phyloP scores from a whole-genome alignment of 176 grass and related monocot genomes.

The Eleusine indica region DNA sequence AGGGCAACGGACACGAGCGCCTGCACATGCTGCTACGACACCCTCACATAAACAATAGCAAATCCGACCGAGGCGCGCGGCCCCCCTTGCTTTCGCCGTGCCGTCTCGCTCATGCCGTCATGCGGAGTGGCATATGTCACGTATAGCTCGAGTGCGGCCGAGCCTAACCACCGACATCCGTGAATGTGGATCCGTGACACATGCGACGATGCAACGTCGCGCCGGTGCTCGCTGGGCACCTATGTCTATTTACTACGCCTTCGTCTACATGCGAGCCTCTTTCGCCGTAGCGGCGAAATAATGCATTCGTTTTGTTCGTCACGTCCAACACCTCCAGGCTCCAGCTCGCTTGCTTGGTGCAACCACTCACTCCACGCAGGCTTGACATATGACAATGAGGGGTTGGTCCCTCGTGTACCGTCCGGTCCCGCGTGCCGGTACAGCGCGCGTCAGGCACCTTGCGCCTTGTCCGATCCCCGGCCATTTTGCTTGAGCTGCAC shows the following conservation, averaged over 20 bases:
- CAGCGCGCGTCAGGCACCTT: neutral
- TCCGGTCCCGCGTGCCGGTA: neutral
- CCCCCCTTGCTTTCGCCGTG: neutral
- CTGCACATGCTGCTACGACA: neutral
- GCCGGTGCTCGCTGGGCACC: neutral
- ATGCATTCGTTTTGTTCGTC: slow-evolving; percentile 43
- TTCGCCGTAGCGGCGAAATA: slow-evolving; percentile 13
- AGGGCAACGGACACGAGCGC: neutral
- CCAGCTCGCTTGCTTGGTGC: neutral
- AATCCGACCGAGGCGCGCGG: neutral
- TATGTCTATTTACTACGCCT: neutral
- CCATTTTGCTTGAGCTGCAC: too few species aligned
- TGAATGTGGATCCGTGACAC: neutral
- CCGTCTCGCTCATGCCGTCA: too few species aligned
- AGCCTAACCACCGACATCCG: neutral
- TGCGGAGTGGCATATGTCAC: neutral
- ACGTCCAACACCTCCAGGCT: slow-evolving; percentile 33
- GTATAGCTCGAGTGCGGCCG: slow-evolving; percentile 2
- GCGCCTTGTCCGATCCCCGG: too few species aligned
- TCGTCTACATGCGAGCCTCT: neutral
- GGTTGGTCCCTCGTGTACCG: neutral
- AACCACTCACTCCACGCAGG: slow-evolving; percentile 1
- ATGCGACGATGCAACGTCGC: slow-evolving; percentile 2
- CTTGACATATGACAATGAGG: slow-evolving; percentile 20
- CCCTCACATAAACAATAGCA: neutral